Evolutionary conservation across 73 alveolate species (phyloP).

Genomic region (Blepharisma stoltei): DNA sequence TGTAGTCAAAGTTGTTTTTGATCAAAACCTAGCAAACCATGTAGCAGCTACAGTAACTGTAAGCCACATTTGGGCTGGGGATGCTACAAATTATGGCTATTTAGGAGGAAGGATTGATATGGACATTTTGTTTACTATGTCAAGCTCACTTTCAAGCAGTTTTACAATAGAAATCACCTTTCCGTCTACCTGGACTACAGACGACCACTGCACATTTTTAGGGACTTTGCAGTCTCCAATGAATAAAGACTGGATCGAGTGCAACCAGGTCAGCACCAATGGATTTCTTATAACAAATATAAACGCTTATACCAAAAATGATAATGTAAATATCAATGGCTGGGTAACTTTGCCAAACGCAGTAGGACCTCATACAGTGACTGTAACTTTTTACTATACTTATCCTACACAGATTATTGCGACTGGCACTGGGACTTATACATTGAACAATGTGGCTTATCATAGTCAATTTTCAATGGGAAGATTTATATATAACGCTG

Average conservation of each 20-base stretch:
- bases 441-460: background rate
- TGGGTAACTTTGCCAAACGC: conserved; percentile 23
- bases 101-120: background rate
- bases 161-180: background rate
- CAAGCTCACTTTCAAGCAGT: background rate
- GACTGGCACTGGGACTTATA: background rate
- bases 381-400: background rate
- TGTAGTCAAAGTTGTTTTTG: background rate
- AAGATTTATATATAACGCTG: background rate
- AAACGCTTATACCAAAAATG: background rate
- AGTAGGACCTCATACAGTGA: conserved; percentile 20
- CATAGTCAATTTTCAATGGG: background rate
- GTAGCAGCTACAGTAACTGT: background rate
- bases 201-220: background rate
- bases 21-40: background rate
- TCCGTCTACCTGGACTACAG: background rate
- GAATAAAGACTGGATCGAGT: conserved; percentile 1
- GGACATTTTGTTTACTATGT: background rate
- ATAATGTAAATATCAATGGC: background rate
- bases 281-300: background rate
- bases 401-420: background rate
- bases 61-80: background rate
- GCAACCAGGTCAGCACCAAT: background rate
- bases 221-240: background rate
- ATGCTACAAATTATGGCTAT: background rate